phyloP scores from a whole-genome alignment of 306 rosid species.

The Prunus padus region DNA sequence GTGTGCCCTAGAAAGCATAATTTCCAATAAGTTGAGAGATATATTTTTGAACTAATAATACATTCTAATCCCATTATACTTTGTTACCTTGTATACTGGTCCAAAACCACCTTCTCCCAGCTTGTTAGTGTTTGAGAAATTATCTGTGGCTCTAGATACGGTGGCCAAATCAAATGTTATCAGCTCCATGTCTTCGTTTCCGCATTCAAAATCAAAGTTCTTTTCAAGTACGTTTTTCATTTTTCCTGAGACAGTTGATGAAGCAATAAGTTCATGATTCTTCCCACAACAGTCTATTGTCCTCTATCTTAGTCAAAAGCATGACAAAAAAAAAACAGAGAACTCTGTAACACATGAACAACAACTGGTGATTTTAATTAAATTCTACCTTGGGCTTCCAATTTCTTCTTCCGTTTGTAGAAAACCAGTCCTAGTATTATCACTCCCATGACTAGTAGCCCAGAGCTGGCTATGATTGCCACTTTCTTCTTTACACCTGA shows the following conservation, averaged over 20 bases:
- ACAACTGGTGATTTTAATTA: background rate
- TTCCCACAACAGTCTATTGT: too few species aligned
- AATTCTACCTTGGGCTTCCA: background rate
- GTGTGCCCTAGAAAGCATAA: conserved; percentile 36
- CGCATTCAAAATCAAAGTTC: background rate
- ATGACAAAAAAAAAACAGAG: background rate
- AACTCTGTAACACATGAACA: background rate
- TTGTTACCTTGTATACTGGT: conserved; percentile 43
- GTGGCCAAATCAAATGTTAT: conserved; percentile 38
- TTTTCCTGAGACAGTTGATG: background rate
- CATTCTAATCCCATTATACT: background rate
- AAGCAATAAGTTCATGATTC: background rate
- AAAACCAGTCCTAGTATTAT: conserved; percentile 4
- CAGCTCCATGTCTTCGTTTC: conserved; percentile 44
- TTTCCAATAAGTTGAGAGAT: background rate
- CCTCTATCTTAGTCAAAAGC: background rate
- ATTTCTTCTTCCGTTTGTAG: background rate
- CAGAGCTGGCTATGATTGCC: background rate
- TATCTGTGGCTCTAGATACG: conserved; percentile 40
- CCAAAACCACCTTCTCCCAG: conserved; percentile 71
- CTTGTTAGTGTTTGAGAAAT: conserved; percentile 41
- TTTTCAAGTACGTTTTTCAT: background rate
- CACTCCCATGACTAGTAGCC: background rate
- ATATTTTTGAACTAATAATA: background rate
- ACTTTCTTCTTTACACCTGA: background rate